Evolutionary conservation across 2,329 filamentous ascomycete species (phyloP).

Genomic region (Nothopassalora personata): DNA sequence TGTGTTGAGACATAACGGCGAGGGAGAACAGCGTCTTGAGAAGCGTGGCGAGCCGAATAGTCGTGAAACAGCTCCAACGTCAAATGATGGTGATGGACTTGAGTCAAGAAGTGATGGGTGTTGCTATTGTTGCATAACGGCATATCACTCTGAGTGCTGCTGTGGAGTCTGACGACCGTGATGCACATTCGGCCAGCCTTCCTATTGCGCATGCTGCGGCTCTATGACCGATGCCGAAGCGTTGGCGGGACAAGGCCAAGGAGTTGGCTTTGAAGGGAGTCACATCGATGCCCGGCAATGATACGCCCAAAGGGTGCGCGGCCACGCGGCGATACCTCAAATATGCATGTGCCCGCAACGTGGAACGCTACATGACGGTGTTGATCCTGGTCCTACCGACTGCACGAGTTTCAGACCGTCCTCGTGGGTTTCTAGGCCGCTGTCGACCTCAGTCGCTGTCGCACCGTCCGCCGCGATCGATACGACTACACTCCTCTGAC

Average conservation of each 20-base stretch:
- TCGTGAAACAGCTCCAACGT: neutral
- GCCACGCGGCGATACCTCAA: neutral
- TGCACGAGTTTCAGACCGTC: neutral
- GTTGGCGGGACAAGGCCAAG: no score
- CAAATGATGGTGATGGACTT: neutral
- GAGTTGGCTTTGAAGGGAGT: neutral
- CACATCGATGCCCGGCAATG: neutral
- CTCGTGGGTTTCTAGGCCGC: neutral
- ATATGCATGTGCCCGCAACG: neutral
- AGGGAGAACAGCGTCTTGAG: neutral
- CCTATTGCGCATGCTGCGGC: no score
- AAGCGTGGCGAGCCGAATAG: neutral
- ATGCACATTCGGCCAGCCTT: neutral
- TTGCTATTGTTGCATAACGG: neutral
- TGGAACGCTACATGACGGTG: neutral
- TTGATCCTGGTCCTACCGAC: neutral
- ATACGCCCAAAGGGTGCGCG: neutral
- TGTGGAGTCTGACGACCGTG: neutral
- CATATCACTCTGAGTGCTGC: no score
- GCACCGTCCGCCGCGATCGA: neutral
- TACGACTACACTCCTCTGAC: constrained; percentile 4
- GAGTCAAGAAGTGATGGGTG: neutral
- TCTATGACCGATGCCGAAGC: no score
- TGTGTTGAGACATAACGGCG: neutral
- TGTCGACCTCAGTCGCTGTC: neutral